phyloP scores from a whole-genome alignment of 805 yeast species.

The Candida insectorum region DNA sequence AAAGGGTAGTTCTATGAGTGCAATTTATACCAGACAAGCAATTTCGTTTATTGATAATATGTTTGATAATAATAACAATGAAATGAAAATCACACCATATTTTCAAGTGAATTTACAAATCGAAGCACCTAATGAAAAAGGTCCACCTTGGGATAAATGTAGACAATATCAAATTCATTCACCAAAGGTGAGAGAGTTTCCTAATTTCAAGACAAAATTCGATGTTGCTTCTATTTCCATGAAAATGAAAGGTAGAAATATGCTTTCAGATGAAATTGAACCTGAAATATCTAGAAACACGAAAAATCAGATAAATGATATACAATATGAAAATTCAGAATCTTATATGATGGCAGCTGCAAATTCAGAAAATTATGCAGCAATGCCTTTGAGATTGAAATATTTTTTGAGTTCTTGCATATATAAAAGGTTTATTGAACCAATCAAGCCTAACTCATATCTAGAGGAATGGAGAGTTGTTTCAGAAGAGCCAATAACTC shows the following conservation, averaged over 20 bases:
- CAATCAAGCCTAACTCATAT: slow-evolving; percentile 3
- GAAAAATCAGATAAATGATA: slow-evolving; percentile 17
- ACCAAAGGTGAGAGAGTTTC: slow-evolving; percentile 50
- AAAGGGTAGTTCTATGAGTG: slow-evolving; percentile 51
- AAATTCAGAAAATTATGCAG: slow-evolving; percentile 29
- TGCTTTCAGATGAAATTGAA: slow-evolving; percentile 1
- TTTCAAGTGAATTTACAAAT: slow-evolving; percentile 14
- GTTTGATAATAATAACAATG: slow-evolving; percentile 18
- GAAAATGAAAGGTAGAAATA: slow-evolving; percentile 6
- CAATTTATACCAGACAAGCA: slow-evolving; percentile 65
- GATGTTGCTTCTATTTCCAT: slow-evolving; percentile 23
- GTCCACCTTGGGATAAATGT: slow-evolving; percentile 51
- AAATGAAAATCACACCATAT: slow-evolving; percentile 3
- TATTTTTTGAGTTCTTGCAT: slow-evolving; percentile 57
- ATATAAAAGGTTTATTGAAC: slow-evolving; percentile 46
- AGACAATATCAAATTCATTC: slow-evolving; percentile 40
- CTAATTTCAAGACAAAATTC: slow-evolving; percentile 38
- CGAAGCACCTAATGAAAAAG: slow-evolving; percentile 41
- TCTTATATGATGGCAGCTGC: slow-evolving; percentile 22
- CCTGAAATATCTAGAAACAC: neutral
- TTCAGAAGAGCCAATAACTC: slow-evolving; percentile 56
- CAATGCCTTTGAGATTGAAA: slow-evolving; percentile 52
- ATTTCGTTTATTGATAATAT: slow-evolving; percentile 55
- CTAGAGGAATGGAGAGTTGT: slow-evolving; percentile 49
- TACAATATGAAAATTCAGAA: slow-evolving; percentile 25